Percentiles rank a stretch among this genome's conserved stretches.
Evolutionary conservation across 805 yeast genomes (phyloP).

Genomic region (Lipomyces lipofer): DNA sequence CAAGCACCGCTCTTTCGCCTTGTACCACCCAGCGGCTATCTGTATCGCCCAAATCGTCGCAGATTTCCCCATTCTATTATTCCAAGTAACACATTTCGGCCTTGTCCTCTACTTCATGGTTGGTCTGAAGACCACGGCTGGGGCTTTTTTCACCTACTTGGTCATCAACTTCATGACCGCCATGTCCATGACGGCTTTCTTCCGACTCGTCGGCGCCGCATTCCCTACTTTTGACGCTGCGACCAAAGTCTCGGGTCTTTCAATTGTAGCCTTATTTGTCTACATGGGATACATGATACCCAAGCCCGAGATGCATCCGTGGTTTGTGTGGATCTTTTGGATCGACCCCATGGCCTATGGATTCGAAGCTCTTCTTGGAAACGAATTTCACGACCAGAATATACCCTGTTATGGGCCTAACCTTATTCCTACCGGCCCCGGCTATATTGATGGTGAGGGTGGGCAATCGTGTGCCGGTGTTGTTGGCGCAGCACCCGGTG

Average conservation of each 20-base stretch:
- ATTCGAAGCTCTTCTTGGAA: slow-evolving; percentile 48
- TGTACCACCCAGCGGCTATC: slow-evolving; percentile 64
- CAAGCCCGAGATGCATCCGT: slow-evolving; percentile 31
- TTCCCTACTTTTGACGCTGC: slow-evolving; percentile 41
- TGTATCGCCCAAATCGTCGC: slow-evolving; percentile 61
- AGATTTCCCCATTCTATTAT: slow-evolving; percentile 56
- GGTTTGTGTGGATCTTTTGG: slow-evolving; percentile 53
- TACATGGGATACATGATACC: slow-evolving; percentile 47
- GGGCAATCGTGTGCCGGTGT: slow-evolving; percentile 42
- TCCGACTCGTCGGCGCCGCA: slow-evolving; percentile 49
- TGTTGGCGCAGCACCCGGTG: slow-evolving; percentile 58
- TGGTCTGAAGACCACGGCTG: slow-evolving; percentile 49
- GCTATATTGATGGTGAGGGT: not conserved
- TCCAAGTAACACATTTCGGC: slow-evolving; percentile 48
- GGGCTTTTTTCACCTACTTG: slow-evolving; percentile 53
- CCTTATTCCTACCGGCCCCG: slow-evolving; percentile 47
- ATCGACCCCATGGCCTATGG: slow-evolving; percentile 48
- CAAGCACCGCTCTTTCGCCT: slow-evolving; percentile 50
- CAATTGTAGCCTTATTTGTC: slow-evolving; percentile 44
- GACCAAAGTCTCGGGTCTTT: slow-evolving; percentile 48
- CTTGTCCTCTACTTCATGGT: slow-evolving; percentile 59
- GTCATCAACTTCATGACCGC: slow-evolving; percentile 49
- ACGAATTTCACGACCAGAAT: slow-evolving; percentile 46
- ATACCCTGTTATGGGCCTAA: slow-evolving; percentile 40
- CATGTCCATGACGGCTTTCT: slow-evolving; percentile 50